These are phyloP conservation scores for Hypomyces perniciosus DNA, from an alignment of 2,329 filamentous ascomycete genomes.

Conservation along the genomic window DNA sequence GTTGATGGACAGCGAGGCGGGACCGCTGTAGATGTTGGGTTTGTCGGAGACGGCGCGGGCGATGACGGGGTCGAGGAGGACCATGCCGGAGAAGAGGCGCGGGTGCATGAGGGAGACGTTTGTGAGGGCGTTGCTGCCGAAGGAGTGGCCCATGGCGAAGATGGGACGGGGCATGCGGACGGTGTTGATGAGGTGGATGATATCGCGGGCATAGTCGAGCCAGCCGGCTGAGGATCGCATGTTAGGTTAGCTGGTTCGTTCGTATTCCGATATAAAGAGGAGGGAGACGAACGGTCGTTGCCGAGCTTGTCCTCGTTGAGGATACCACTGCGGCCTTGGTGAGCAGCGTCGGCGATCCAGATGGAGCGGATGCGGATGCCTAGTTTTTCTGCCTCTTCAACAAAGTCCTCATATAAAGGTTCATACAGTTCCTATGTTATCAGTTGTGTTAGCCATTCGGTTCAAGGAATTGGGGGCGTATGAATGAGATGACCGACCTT, in stretches of 20 bases:
- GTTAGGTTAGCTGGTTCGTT: neutral
- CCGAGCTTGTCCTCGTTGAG: slow-evolving; percentile 72
- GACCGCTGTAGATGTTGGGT: slow-evolving; percentile 29
- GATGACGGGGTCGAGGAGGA: slow-evolving; percentile 83
- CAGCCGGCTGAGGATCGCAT: slow-evolving; percentile 57
- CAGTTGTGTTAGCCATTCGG: neutral
- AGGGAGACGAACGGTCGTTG: slow-evolving; percentile 64
- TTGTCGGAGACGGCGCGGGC: slow-evolving; percentile 37
- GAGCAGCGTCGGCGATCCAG: slow-evolving; percentile 85
- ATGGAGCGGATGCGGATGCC: slow-evolving; percentile 71
- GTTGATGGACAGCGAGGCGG: slow-evolving; percentile 57
- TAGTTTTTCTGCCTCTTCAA: slow-evolving; percentile 47
- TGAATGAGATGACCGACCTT: slow-evolving; percentile 51
- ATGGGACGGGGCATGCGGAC: slow-evolving; percentile 77
- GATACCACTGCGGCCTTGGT: slow-evolving; percentile 73
- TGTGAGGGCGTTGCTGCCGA: slow-evolving; percentile 70
- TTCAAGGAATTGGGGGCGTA: neutral
- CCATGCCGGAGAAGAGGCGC: slow-evolving; percentile 66
- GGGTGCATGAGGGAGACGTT: slow-evolving; percentile 73
- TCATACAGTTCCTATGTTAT: slow-evolving; percentile 74
- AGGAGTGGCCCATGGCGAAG: slow-evolving; percentile 81
- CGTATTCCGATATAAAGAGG: neutral
- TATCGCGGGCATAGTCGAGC: slow-evolving; percentile 79
- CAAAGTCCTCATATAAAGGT: slow-evolving; percentile 80
- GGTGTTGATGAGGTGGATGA: slow-evolving; percentile 77